phyloP scores from a whole-genome alignment of 108 stramenopile genomes.

The Pseudonitzschia multiseries region DNA sequence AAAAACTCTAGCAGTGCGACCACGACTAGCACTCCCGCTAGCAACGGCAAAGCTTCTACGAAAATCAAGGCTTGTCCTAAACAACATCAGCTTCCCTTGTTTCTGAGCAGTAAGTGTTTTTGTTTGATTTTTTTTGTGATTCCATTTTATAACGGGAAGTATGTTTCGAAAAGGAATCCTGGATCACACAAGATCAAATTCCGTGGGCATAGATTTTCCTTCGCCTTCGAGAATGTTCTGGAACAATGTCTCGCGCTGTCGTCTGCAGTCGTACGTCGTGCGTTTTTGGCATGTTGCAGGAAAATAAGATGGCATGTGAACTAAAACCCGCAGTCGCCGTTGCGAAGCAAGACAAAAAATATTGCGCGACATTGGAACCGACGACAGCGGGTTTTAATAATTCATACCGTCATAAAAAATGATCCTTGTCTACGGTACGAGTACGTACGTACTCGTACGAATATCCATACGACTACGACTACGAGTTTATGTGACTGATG shows the following conservation, averaged over 20 bases:
- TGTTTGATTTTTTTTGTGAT: too few relatives aligned
- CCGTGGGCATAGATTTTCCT: background rate
- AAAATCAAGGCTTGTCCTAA: slow-evolving; percentile 39
- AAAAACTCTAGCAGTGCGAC: background rate
- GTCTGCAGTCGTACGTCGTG: background rate
- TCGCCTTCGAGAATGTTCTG: slow-evolving; percentile 8
- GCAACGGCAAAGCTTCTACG: background rate
- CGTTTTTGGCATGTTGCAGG: background rate
- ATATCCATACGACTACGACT: too few relatives aligned
- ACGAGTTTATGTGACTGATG: too few relatives aligned
- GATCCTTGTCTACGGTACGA: too few relatives aligned
- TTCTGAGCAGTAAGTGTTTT: slow-evolving; percentile 65
- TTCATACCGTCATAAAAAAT: too few relatives aligned
- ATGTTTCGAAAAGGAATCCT: background rate
- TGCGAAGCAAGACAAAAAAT: too few relatives aligned
- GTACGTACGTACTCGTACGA: too few relatives aligned
- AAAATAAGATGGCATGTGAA: background rate
- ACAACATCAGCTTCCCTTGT: slow-evolving; percentile 71
- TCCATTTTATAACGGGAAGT: background rate
- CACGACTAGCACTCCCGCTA: background rate
- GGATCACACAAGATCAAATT: background rate
- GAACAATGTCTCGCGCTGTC: background rate
- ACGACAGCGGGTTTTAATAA: too few relatives aligned
- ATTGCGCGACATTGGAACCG: too few relatives aligned
- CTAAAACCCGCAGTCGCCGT: background rate